These are phyloP conservation scores for Tolypocladium album DNA, from an alignment of 2,329 filamentous ascomycete species.

Conservation along the genomic window DNA sequence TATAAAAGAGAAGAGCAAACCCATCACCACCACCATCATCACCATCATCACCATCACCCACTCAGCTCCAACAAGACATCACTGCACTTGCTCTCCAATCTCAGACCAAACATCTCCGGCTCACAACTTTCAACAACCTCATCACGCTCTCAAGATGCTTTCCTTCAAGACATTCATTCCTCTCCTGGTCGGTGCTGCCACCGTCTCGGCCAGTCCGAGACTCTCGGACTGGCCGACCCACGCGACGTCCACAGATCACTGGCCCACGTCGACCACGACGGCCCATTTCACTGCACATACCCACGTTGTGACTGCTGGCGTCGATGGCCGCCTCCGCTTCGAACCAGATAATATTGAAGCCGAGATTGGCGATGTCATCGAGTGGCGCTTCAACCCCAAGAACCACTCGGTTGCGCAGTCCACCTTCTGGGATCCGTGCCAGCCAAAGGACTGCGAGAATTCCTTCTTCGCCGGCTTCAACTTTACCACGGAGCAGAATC, in stretches of 20 bases:
- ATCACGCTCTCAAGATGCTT: not conserved
- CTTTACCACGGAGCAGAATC: slow-evolving; percentile 22
- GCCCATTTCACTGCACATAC: slow-evolving; percentile 21
- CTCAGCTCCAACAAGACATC: not conserved
- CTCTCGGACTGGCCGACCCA: too few species aligned
- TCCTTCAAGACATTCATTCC: not conserved
- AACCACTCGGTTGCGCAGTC: slow-evolving; percentile 39
- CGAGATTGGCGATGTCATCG: slow-evolving; percentile 35
- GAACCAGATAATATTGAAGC: slow-evolving; percentile 39
- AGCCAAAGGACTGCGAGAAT: slow-evolving; percentile 21
- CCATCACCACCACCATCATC: not conserved
- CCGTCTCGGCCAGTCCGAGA: slow-evolving; percentile 19
- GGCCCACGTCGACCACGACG: slow-evolving; percentile 13
- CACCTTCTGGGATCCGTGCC: slow-evolving; percentile 30
- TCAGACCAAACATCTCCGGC: not conserved
- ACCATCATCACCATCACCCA: not conserved
- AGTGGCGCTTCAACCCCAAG: slow-evolving; percentile 42
- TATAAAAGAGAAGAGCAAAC: not conserved
- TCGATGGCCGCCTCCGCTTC: slow-evolving; percentile 23
- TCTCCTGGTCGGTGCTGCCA: slow-evolving; percentile 9
- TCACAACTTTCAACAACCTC: not conserved
- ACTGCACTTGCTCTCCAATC: not conserved
- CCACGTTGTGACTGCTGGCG: too few species aligned
- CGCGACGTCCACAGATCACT: slow-evolving; percentile 12
- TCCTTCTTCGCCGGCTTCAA: slow-evolving; percentile 37